phyloP scores from a whole-genome alignment of 306 rosid genomes.

The Lithocarpus polystachyus region DNA sequence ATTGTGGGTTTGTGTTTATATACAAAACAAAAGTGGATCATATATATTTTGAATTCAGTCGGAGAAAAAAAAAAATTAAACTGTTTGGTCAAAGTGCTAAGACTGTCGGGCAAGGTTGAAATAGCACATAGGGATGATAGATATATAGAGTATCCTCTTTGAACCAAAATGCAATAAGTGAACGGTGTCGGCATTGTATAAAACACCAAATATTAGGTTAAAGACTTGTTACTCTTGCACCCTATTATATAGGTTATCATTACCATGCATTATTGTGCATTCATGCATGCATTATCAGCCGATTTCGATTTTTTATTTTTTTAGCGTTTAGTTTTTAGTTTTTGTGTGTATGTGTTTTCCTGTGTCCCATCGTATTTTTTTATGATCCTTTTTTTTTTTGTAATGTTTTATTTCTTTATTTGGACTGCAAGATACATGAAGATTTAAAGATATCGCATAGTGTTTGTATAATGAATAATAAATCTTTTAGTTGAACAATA shows the following conservation, averaged over 20 bases:
- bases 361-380: too few relatives aligned
- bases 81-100: too few relatives aligned
- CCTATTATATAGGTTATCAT: neutral
- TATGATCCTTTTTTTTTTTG: too few relatives aligned
- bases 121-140: too few relatives aligned
- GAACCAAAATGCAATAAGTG: slow-evolving; percentile 6
- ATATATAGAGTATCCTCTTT: neutral
- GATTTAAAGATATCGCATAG: too few relatives aligned
- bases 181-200: slow-evolving; percentile 11
- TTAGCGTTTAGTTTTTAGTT: too few relatives aligned
- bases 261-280: neutral
- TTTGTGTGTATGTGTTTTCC: too few relatives aligned
- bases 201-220: slow-evolving; percentile 7
- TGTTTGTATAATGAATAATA: too few relatives aligned
- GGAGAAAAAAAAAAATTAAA: neutral
- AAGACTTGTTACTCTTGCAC: neutral
- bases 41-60: neutral
- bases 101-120: too few relatives aligned
- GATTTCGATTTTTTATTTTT: neutral
- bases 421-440: too few relatives aligned
- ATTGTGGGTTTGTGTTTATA: neutral
- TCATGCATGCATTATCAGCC: neutral
- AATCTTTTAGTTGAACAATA: too few relatives aligned
- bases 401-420: too few relatives aligned
- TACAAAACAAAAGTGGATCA: neutral